These are phyloP conservation scores for Blastocystis sp. DNA, from an alignment of 352 stramenopile species.

Conservation along the genomic window DNA sequence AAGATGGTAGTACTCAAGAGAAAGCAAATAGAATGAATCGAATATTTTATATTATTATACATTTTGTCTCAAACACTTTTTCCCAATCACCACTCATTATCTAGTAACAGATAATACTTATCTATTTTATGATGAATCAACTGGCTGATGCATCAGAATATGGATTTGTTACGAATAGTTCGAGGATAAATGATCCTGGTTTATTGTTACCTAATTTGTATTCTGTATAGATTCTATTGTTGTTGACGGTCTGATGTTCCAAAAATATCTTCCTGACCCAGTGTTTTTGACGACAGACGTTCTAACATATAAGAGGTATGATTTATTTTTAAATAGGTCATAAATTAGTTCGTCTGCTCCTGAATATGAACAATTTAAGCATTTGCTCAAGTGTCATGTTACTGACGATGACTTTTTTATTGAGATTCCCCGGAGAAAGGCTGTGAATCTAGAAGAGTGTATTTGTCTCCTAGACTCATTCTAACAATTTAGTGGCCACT, in stretches of 20 bases:
- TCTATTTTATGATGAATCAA: not conserved
- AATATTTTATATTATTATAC: no score
- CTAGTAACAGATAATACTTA: no score
- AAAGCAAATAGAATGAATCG: no score
- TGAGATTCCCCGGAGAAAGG: not conserved
- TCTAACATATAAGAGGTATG: not conserved
- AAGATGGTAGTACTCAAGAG: no score
- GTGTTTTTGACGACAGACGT: not conserved
- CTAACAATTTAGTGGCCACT: not conserved
- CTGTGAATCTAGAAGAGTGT: not conserved
- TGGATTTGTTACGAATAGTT: not conserved
- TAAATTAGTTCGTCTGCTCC: not conserved
- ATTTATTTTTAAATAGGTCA: not conserved
- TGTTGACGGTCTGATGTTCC: not conserved
- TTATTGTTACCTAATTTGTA: not conserved
- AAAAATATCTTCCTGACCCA: not conserved
- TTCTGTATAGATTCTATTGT: not conserved
- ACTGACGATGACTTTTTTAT: not conserved
- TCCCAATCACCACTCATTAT: not conserved
- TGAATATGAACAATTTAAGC: conserved; percentile 28
- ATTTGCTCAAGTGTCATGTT: not conserved
- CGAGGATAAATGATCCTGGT: not conserved
- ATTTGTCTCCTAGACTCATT: not conserved
- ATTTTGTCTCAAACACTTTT: not conserved
- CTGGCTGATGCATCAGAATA: not conserved